A percentile compares a stretch with the other conserved stretches of the same genome.
Evolutionary conservation across 352 stramenopile genomes (phyloP).

Genomic region (Globisporangium acanthophoron): DNA sequence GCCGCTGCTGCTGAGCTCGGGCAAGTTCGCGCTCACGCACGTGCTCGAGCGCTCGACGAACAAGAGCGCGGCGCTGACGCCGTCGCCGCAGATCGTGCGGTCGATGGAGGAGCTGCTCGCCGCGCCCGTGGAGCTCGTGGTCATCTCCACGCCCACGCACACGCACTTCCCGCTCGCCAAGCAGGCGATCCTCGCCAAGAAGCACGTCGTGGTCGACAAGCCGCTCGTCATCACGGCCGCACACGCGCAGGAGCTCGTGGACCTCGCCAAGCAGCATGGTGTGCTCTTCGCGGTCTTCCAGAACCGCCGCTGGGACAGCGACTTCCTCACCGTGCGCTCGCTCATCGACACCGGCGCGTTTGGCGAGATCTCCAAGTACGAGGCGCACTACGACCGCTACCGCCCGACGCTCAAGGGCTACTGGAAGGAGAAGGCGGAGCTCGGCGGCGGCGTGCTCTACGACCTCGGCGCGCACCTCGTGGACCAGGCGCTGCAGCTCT

Average conservation of each 20-base stretch:
- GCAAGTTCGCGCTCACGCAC: constrained; percentile 64
- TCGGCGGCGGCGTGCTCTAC: constrained; percentile 61
- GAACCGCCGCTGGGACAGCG: constrained; percentile 69
- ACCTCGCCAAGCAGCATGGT: constrained; percentile 33
- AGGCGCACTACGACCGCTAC: constrained; percentile 67
- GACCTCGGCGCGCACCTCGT: constrained; percentile 65
- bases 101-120: constrained; percentile 67
- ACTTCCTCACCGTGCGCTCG: constrained; percentile 58
- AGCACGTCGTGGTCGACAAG: constrained; percentile 77
- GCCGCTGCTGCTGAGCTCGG: constrained; percentile 54
- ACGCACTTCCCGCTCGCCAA: constrained; percentile 77
- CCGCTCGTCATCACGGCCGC: constrained; percentile 52
- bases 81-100: constrained; percentile 51
- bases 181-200: constrained; percentile 58
- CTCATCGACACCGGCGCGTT: constrained; percentile 44
- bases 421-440: constrained; percentile 64
- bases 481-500: constrained; percentile 64
- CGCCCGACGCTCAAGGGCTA: constrained; percentile 66
- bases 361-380: constrained; percentile 48
- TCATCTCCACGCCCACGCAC: constrained; percentile 69
- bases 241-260: constrained; percentile 47
- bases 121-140: constrained; percentile 50
- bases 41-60: constrained; percentile 66
- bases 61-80: constrained; percentile 47
- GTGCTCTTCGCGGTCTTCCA: constrained; percentile 76